phyloP scores from a whole-genome alignment of 164 flowering plant genomes.

The Malania oleifera region DNA sequence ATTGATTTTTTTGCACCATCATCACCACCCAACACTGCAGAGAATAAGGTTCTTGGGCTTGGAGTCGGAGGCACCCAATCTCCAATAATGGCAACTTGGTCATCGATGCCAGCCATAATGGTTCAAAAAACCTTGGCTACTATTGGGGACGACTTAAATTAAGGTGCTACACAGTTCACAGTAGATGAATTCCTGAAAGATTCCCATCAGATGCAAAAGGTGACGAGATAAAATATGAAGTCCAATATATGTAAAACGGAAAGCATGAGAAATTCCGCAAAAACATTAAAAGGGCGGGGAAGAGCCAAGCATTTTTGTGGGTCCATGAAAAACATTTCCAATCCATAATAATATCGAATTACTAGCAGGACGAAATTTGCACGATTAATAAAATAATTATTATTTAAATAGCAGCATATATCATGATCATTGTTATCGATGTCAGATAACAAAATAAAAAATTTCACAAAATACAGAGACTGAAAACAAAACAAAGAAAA shows the following conservation, averaged over 20 bases:
- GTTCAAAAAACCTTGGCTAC: slow-evolving; percentile 3
- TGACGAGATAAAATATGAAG: neutral
- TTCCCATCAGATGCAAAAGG: neutral
- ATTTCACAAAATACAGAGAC: too few species aligned
- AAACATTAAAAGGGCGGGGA: neutral
- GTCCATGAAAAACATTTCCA: neutral
- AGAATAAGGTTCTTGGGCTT: slow-evolving; percentile 47
- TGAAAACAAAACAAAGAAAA: too few species aligned
- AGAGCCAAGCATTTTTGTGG: neutral
- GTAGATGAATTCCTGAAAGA: neutral
- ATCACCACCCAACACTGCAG: slow-evolving; percentile 40
- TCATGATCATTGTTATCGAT: too few species aligned
- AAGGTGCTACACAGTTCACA: neutral
- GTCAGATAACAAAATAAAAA: too few species aligned
- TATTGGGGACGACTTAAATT: neutral
- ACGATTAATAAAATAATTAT: too few species aligned
- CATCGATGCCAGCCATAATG: slow-evolving; percentile 56
- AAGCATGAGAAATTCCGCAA: neutral
- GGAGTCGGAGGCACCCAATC: slow-evolving; percentile 71
- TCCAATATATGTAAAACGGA: neutral
- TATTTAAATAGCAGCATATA: too few species aligned
- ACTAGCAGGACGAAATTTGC: too few species aligned
- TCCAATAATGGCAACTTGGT: slow-evolving; percentile 51
- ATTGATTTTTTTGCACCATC: slow-evolving; percentile 27
- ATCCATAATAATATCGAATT: too few species aligned